These are phyloP conservation scores for Rhizopus arrhizus DNA, from an alignment of 371 early-diverging fungal species.

Conservation along the genomic window DNA sequence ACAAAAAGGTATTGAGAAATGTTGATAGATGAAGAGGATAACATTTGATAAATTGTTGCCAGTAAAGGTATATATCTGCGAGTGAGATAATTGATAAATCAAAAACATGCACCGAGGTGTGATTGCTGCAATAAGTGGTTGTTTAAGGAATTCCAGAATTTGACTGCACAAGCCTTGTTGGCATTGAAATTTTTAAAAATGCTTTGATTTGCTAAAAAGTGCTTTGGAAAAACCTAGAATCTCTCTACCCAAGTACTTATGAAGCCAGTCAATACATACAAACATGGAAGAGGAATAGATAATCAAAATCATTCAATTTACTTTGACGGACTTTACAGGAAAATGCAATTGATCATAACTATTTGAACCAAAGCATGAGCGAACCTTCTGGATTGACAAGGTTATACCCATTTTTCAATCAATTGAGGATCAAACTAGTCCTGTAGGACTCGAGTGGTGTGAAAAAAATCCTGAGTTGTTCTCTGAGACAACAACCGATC, in stretches of 20 bases:
- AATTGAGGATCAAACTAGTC: constrained; percentile 29
- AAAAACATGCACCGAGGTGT: too few relatives aligned
- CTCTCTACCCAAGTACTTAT: constrained; percentile 19
- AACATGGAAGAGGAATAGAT: constrained; percentile 13
- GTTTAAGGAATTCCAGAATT: too few relatives aligned
- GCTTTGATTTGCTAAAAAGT: constrained; percentile 23
- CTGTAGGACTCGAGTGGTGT: constrained; percentile 30
- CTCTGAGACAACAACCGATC: constrained; percentile 16
- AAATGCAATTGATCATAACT: constrained; percentile 15
- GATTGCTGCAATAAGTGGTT: too few relatives aligned
- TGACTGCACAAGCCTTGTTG: constrained; percentile 18
- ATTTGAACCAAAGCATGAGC: constrained; percentile 19
- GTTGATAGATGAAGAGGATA: too few relatives aligned
- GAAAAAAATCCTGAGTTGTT: constrained; percentile 12
- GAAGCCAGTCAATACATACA: constrained; percentile 18
- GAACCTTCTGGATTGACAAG: constrained; percentile 23
- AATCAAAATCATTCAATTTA: constrained; percentile 20
- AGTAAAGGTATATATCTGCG: too few relatives aligned
- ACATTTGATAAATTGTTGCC: too few relatives aligned
- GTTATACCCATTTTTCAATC: constrained; percentile 25
- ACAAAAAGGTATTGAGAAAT: too few relatives aligned
- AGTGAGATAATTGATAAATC: too few relatives aligned
- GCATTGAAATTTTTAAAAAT: constrained; percentile 20
- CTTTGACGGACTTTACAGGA: constrained; percentile 14
- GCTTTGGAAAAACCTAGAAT: constrained; percentile 19